phyloP scores from a whole-genome alignment of 768 basidiomycete genomes.

The Boletus tomentosulus region DNA sequence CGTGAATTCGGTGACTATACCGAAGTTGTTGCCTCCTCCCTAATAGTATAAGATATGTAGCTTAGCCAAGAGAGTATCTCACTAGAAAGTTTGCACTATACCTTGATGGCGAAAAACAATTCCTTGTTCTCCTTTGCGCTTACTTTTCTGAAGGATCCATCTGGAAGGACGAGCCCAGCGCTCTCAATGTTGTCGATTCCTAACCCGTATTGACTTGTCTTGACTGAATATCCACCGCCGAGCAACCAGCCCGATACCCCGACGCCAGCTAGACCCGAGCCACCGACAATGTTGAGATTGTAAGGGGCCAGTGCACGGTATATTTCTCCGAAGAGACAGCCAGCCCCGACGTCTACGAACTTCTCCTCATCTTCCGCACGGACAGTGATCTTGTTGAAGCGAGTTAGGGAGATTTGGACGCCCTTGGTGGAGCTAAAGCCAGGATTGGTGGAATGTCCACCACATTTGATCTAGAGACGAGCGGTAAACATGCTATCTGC shows the following conservation, averaged over 20 bases:
- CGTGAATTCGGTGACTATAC: conserved; percentile 27
- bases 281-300: conserved; percentile 21
- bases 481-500: neutral
- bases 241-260: conserved; percentile 33
- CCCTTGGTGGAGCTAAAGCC: conserved; percentile 32
- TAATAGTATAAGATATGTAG: neutral
- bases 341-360: conserved; percentile 24
- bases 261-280: conserved; percentile 20
- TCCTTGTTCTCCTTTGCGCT: conserved; percentile 2
- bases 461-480: conserved; percentile 28
- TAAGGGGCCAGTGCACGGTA: conserved; percentile 16
- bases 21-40: conserved; percentile 27
- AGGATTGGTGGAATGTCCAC: conserved; percentile 29
- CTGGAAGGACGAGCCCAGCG: conserved; percentile 27
- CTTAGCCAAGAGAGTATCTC: neutral
- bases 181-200: conserved; percentile 31
- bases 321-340: conserved; percentile 28
- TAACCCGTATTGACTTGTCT: conserved; percentile 32
- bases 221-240: conserved; percentile 34
- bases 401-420: conserved; percentile 26
- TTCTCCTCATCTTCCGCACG: neutral
- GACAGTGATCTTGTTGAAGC: conserved; percentile 21
- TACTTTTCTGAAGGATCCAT: conserved; percentile 14
- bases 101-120: conserved; percentile 9
- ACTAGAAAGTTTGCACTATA: neutral